Evolutionary conservation across 768 basidiomycete genomes (phyloP).

Genomic region (Hirschioporus abietinus): DNA sequence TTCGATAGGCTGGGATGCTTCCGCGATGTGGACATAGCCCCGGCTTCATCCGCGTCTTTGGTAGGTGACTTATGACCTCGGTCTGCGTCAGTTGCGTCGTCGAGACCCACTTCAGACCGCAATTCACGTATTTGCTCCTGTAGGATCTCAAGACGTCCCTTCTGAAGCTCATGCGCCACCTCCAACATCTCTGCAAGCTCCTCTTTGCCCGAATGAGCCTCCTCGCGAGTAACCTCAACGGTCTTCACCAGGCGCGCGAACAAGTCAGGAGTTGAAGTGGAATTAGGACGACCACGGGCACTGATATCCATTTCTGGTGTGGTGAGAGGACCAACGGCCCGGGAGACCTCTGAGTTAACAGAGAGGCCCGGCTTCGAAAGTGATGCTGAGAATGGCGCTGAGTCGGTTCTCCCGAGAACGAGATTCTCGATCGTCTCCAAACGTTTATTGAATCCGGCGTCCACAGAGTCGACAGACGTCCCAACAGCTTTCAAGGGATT

Average conservation of each 20-base stretch:
- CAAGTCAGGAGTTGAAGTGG: background rate
- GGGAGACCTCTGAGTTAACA: too few species aligned
- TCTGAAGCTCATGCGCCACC: background rate
- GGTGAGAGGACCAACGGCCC: background rate
- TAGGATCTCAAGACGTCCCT: background rate
- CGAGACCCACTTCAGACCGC: background rate
- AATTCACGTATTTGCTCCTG: background rate
- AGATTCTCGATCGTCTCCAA: too few species aligned
- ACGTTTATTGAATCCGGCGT: too few species aligned
- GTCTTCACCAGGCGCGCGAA: background rate
- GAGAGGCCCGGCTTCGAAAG: too few species aligned
- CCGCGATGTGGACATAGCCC: background rate
- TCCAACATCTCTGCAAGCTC: background rate
- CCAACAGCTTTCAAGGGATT: background rate
- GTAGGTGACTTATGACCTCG: background rate
- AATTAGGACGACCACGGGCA: background rate
- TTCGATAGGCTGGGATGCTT: background rate
- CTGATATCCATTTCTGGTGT: background rate
- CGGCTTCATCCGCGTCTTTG: background rate
- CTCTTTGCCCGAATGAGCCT: background rate
- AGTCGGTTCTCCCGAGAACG: too few species aligned
- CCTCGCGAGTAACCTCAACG: background rate
- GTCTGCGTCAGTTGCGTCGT: background rate
- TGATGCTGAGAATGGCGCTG: too few species aligned
- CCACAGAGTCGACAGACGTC: background rate